Percentiles rank a stretch among this genome's conserved stretches.
These are phyloP conservation scores for Neoconidiobolus thromboides DNA, from an alignment of 371 early-diverging fungal species.

Conservation along the genomic window DNA sequence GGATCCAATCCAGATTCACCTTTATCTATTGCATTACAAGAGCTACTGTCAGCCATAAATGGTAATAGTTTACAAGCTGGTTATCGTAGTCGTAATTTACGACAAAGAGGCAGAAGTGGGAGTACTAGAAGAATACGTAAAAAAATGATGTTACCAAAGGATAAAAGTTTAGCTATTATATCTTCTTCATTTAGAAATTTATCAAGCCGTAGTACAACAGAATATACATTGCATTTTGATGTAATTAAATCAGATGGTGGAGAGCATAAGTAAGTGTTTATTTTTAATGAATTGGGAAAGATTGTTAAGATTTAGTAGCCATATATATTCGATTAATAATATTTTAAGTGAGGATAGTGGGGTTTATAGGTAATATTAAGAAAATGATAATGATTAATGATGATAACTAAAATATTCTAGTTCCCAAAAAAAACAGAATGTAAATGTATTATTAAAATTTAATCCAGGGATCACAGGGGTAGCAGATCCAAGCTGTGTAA, in stretches of 20 bases:
- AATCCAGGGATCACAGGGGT: background rate
- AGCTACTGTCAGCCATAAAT: background rate
- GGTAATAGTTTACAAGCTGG: background rate
- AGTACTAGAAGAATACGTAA: background rate
- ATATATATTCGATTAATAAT: background rate
- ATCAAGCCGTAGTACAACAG: background rate
- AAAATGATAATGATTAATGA: background rate
- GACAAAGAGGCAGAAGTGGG: background rate
- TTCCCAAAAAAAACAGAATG: background rate
- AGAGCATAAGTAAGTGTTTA: background rate
- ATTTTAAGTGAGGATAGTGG: background rate
- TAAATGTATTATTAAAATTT: constrained; percentile 3
- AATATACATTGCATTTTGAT: constrained; percentile 3
- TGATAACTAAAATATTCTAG: background rate
- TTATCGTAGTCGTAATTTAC: background rate
- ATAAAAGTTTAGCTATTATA: background rate
- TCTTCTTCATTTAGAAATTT: background rate
- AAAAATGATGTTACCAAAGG: background rate
- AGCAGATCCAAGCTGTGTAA: background rate
- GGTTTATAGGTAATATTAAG: background rate
- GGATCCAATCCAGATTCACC: background rate
- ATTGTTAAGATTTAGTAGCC: background rate
- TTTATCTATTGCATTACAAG: background rate
- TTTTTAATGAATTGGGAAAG: background rate
- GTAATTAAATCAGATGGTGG: constrained; percentile 3